Percentiles rank a stretch among this genome's conserved stretches.
These are phyloP conservation scores for Candida ficus DNA, from an alignment of 805 yeast species.

Conservation along the genomic window DNA sequence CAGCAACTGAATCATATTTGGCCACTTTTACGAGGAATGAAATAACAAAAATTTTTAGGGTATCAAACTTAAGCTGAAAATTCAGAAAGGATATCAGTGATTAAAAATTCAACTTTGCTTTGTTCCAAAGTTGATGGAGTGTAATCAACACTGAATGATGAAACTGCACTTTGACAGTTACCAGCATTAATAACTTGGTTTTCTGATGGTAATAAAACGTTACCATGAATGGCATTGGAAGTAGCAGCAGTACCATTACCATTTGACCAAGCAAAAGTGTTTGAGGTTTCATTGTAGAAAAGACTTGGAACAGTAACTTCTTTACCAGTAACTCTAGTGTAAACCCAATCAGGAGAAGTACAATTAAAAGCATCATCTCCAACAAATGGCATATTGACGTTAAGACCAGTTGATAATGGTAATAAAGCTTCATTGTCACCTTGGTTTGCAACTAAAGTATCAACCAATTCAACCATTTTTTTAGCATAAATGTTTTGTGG, in stretches of 20 bases:
- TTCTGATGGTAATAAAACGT: slow-evolving; percentile 41
- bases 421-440: slow-evolving; percentile 34
- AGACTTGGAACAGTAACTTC: slow-evolving; percentile 11
- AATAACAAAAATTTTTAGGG: not conserved
- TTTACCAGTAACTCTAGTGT: slow-evolving; percentile 42
- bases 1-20: no score
- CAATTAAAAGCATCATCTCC: slow-evolving; percentile 37
- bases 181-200: slow-evolving; percentile 23
- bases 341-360: slow-evolving; percentile 36
- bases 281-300: slow-evolving; percentile 35
- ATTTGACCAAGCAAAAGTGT: slow-evolving; percentile 20
- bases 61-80: not conserved
- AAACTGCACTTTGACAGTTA: slow-evolving; percentile 41
- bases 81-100: slow-evolving; percentile 12
- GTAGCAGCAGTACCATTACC: slow-evolving; percentile 22
- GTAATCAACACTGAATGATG: slow-evolving; percentile 44
- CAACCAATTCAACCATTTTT: slow-evolving; percentile 35
- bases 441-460: slow-evolving; percentile 29
- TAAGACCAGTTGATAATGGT: slow-evolving; percentile 41
- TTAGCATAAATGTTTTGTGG: slow-evolving; percentile 42
- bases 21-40: no score
- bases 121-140: slow-evolving; percentile 19
- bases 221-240: slow-evolving; percentile 34
- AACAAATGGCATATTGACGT: slow-evolving; percentile 45
- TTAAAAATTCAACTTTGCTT: slow-evolving; percentile 14